Evolutionary conservation across 495 filamentous ascomycete species (phyloP).

Genomic region (Lophiostoma macrostomum): DNA sequence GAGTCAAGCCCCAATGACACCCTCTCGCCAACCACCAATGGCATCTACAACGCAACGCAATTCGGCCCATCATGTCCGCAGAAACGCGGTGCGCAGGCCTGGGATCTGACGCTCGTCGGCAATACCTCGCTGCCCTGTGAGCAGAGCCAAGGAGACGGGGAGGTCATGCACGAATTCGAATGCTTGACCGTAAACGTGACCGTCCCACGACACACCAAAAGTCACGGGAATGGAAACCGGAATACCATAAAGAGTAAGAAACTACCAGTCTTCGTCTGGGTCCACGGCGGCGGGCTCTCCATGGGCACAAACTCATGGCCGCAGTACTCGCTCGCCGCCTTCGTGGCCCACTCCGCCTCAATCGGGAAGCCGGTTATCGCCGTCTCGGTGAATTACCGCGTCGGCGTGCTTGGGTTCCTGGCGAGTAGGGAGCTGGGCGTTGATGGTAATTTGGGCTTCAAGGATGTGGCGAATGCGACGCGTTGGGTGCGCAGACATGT

Average conservation of each 20-base stretch:
- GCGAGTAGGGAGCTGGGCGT: slow-evolving; percentile 15
- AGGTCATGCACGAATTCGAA: slow-evolving; percentile 17
- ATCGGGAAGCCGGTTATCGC: slow-evolving; percentile 25
- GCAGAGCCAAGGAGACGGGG: slow-evolving; percentile 1
- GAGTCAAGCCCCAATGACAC: slow-evolving; percentile 4
- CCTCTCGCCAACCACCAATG: background rate
- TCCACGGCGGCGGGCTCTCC: slow-evolving; percentile 20
- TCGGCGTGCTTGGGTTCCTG: slow-evolving; percentile 26
- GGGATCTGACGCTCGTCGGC: slow-evolving; percentile 20
- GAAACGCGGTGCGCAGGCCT: slow-evolving; percentile 18
- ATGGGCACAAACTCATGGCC: slow-evolving; percentile 29
- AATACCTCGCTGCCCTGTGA: background rate
- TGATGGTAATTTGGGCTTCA: slow-evolving; percentile 26
- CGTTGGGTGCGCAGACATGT: slow-evolving; percentile 24
- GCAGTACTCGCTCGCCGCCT: slow-evolving; percentile 14
- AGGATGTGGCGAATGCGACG: slow-evolving; percentile 14
- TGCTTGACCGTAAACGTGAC: slow-evolving; percentile 18
- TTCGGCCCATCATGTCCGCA: slow-evolving; percentile 27
- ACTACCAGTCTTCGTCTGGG: slow-evolving; percentile 18
- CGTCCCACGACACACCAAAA: no score
- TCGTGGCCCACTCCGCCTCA: slow-evolving; percentile 3
- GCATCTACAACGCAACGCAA: slow-evolving; percentile 9
- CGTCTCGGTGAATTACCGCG: slow-evolving; percentile 22
- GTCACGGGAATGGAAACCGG: no score
- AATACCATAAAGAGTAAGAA: background rate